These are phyloP conservation scores for Powellomyces hirtus DNA, from an alignment of 192 early-diverging fungal genomes.

Conservation along the genomic window DNA sequence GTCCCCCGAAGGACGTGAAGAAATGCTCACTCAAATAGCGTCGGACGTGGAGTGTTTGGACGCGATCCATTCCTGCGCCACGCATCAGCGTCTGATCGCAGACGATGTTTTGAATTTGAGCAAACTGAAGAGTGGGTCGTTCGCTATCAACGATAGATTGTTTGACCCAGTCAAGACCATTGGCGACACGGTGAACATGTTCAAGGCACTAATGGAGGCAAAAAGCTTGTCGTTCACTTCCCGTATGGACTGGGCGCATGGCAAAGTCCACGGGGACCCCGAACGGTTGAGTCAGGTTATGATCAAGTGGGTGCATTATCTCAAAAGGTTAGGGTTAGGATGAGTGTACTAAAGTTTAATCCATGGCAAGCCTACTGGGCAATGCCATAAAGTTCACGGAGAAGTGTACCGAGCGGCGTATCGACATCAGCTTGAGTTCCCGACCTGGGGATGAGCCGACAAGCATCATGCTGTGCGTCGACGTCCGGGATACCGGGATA, in stretches of 20 bases:
- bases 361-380: neutral
- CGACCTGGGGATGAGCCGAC: neutral
- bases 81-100: conserved; percentile 25
- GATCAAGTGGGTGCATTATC: conserved; percentile 1
- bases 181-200: neutral
- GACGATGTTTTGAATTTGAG: conserved; percentile 29
- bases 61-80: conserved; percentile 21
- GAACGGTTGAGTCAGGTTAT: conserved; percentile 5
- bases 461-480: neutral
- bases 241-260: neutral
- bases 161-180: neutral
- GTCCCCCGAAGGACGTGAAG: no score
- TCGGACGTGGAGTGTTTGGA: conserved; percentile 17
- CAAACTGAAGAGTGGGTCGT: conserved; percentile 9
- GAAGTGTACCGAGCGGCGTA: neutral
- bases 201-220: neutral
- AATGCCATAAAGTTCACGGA: conserved; percentile 8
- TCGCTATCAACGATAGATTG: neutral
- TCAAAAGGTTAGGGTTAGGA: neutral
- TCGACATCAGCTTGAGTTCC: neutral
- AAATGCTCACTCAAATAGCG: neutral
- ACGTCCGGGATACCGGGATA: conserved; percentile 18
- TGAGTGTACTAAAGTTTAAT: neutral
- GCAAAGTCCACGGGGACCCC: conserved; percentile 7
- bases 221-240: neutral